phyloP scores from a whole-genome alignment of 1,284 basidiomycete species.

The Leucoagaricus sp. region DNA sequence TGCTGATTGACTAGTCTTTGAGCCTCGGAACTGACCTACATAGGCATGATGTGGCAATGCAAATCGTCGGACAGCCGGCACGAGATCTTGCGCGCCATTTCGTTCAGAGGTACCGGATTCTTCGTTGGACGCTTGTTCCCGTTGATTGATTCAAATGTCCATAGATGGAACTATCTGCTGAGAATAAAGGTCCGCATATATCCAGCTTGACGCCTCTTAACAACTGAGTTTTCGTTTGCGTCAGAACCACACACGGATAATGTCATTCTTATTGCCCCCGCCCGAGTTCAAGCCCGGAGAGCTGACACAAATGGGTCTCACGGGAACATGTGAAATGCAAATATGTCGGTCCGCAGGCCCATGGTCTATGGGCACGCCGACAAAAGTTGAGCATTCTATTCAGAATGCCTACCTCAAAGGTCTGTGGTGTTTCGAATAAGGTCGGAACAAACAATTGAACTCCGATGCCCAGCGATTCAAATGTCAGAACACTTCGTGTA shows the following conservation, averaged over 20 bases:
- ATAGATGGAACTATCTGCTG: slow-evolving; percentile 88
- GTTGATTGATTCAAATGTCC: slow-evolving; percentile 12
- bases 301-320: slow-evolving; percentile 80
- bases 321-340: slow-evolving; percentile 96
- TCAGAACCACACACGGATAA: slow-evolving; percentile 85
- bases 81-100: slow-evolving; percentile 96
- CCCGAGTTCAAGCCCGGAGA: slow-evolving; percentile 90
- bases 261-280: slow-evolving; percentile 96
- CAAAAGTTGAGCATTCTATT: slow-evolving; percentile 89
- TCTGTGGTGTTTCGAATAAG: too few species aligned
- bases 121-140: background rate
- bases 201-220: background rate
- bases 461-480: slow-evolving; percentile 73
- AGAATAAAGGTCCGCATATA: slow-evolving; percentile 75
- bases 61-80: slow-evolving; percentile 95
- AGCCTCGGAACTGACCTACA: slow-evolving; percentile 1
- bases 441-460: background rate
- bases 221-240: slow-evolving; percentile 1
- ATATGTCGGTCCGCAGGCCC: slow-evolving; percentile 95
- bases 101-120: slow-evolving; percentile 68
- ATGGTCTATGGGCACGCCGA: slow-evolving; percentile 93
- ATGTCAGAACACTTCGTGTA: slow-evolving; percentile 93
- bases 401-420: slow-evolving; percentile 94
- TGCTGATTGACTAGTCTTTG: slow-evolving; percentile 22
- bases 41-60: slow-evolving; percentile 96